A percentile compares a stretch with the other conserved stretches of the same genome.
These are phyloP conservation scores for Potentilla sterilis DNA, from an alignment of 306 rosid genomes.

Conservation along the genomic window DNA sequence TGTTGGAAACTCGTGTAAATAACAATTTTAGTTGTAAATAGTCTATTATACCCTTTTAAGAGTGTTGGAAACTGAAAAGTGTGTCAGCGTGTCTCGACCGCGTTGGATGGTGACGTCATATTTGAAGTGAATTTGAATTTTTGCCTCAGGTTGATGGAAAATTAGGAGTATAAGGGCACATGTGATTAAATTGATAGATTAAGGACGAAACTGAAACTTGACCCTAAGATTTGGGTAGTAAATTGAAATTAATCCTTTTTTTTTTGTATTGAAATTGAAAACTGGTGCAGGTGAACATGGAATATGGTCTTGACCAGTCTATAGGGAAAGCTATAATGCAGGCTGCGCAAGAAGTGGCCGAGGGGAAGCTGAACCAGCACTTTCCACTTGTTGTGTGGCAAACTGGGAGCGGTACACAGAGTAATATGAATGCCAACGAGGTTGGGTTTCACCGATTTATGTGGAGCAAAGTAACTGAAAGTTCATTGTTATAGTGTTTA, in stretches of 20 bases:
- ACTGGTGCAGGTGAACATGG: constrained; percentile 71
- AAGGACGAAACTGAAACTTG: too few species aligned
- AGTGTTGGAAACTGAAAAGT: too few species aligned
- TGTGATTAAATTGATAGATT: too few species aligned
- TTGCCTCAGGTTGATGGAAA: too few species aligned
- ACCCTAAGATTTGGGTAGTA: too few species aligned
- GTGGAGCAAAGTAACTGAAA: neutral
- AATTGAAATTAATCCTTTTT: neutral
- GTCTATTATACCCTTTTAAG: too few species aligned
- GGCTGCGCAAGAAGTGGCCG: constrained; percentile 97
- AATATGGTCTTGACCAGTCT: constrained; percentile 81
- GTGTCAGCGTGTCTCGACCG: too few species aligned
- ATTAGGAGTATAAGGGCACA: too few species aligned
- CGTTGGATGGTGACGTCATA: too few species aligned
- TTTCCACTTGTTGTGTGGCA: constrained; percentile 99
- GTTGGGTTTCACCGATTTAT: constrained; percentile 25
- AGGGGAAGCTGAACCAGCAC: constrained; percentile 90
- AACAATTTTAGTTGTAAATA: too few species aligned
- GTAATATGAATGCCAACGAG: constrained; percentile 99
- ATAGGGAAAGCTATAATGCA: constrained; percentile 85
- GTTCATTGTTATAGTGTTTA: neutral
- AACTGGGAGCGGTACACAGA: constrained; percentile 98
- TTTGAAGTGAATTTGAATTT: too few species aligned
- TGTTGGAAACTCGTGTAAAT: too few species aligned
- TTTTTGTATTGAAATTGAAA: neutral